Base-by-base conservation (phyloP, 78 protist species). In the Speleostelium caveatum region DNA sequence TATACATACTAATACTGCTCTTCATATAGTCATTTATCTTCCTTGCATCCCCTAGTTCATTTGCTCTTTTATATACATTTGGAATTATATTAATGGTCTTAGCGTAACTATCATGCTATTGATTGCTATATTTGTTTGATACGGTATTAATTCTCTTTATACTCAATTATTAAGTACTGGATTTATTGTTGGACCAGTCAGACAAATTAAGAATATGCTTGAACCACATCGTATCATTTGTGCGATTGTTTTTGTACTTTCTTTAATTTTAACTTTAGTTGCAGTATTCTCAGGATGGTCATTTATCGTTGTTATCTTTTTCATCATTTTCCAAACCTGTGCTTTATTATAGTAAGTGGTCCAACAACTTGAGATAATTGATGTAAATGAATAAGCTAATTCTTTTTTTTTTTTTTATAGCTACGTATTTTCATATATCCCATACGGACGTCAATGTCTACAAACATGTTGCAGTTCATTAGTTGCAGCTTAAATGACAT, bases 401-500 rank as follows among this genome's bases (percentile, higher is more conserved):
- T 4, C 10, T 45, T 22, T 58, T 21, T 21, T 58, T 58, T 22
- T 58, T 58, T 19, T 19, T 22, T 22, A 58, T 58, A 58, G 62
- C 56, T 79, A 83, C 45, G 42, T 55, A 2, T 83, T 83, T 55
- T 59, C 73, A 26, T 83, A 83, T 56, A 83, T 83, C 42, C 90
- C 90, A 39, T 83, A 83, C 30, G 90, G 88, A 58, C 67, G 90
- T 69, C 77, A 83, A 83, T 83, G 90, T 60, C 42, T 83, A 22
- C 28, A 66, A 69, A 78, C 79, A 26, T 39, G 67, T 45, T 83
- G 90, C 69, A 49, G 72, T 16, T 55, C 71, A 6, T 76, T 83
- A 16, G 90, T 69, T 0, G 55, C 90, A 19, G 78, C 58, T 7
- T 83, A 69, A 83, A 78, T 36, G 32, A 28, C 28, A 41, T 4